These are phyloP conservation scores for Lathyrus tuberosus DNA, from an alignment of 306 rosid genomes.

Conservation along the genomic window DNA sequence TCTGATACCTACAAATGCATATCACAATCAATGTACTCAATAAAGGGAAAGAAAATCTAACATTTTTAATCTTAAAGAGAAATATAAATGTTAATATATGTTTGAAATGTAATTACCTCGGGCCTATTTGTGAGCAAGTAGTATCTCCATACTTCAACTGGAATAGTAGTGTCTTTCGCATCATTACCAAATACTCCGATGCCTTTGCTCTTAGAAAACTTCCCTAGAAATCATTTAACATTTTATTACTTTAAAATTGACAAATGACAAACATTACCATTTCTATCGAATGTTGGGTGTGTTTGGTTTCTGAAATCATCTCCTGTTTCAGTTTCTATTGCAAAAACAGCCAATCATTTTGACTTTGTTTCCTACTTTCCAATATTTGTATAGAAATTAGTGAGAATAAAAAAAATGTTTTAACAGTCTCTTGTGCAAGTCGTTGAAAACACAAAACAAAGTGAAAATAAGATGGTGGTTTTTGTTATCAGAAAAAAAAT, in stretches of 20 bases:
- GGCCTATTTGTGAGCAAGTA: conserved; percentile 95
- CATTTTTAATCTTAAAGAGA: conserved; percentile 17
- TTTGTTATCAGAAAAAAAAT: background rate
- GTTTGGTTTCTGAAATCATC: background rate
- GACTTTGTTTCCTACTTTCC: background rate
- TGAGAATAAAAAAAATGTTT: conserved; percentile 1
- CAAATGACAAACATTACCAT: conserved; percentile 31
- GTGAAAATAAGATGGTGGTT: background rate
- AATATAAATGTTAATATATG: background rate
- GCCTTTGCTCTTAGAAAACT: conserved; percentile 96
- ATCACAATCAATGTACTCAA: conserved; percentile 28
- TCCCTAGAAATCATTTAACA: conserved; percentile 54
- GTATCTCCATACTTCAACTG: conserved; percentile 98
- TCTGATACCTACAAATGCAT: conserved; percentile 71
- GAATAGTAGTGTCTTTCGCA: conserved; percentile 90
- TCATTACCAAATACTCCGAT: conserved; percentile 93
- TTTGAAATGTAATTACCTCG: conserved; percentile 61
- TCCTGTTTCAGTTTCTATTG: background rate
- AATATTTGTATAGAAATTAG: background rate
- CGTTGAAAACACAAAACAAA: background rate
- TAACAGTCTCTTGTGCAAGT: background rate
- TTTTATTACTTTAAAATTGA: conserved; percentile 14
- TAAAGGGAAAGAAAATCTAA: conserved; percentile 27
- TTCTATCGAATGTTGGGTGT: background rate
- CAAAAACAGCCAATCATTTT: background rate